A percentile compares a stretch with the other conserved stretches of the same genome.
Evolutionary conservation across 345 rosid genomes (phyloP).

Genomic region (Pelargonium nanum): DNA sequence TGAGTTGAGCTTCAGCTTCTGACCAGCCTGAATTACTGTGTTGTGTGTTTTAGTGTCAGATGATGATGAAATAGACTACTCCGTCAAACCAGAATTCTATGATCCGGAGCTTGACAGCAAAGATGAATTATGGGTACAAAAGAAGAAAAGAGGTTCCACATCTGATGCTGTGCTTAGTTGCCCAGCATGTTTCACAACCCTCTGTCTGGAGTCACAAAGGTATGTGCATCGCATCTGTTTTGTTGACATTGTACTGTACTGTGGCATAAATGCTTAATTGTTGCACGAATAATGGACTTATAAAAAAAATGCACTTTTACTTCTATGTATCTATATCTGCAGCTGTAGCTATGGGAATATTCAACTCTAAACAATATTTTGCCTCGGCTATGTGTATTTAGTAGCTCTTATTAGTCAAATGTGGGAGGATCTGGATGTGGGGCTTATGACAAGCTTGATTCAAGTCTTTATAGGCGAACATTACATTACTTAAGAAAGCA

Average conservation of each 20-base stretch:
- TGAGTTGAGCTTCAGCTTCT: conserved; percentile 2
- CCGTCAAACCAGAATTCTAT: conserved; percentile 55
- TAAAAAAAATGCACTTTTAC: not conserved
- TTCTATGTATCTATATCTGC: not conserved
- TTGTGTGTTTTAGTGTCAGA: conserved; percentile 43
- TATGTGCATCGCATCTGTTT: conserved; percentile 11
- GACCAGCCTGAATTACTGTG: not conserved
- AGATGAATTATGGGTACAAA: conserved; percentile 56
- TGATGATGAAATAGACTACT: conserved; percentile 71
- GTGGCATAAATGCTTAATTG: not conserved
- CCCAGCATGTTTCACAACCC: conserved; percentile 76
- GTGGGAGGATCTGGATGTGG: too few relatives aligned
- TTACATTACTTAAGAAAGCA: not conserved
- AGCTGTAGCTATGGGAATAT: not conserved
- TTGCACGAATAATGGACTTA: not conserved
- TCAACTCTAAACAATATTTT: too few relatives aligned
- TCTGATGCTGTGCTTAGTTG: conserved; percentile 84
- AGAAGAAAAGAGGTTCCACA: conserved; percentile 36
- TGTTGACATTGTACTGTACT: not conserved
- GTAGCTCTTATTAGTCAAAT: too few relatives aligned
- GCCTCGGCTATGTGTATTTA: not conserved
- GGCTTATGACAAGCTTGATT: too few relatives aligned
- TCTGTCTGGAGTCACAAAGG: conserved; percentile 80
- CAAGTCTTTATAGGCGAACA: too few relatives aligned
- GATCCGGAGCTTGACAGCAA: conserved; percentile 59